Evolutionary conservation across 495 filamentous ascomycete species (phyloP).

Genomic region (Thozetella sp.): DNA sequence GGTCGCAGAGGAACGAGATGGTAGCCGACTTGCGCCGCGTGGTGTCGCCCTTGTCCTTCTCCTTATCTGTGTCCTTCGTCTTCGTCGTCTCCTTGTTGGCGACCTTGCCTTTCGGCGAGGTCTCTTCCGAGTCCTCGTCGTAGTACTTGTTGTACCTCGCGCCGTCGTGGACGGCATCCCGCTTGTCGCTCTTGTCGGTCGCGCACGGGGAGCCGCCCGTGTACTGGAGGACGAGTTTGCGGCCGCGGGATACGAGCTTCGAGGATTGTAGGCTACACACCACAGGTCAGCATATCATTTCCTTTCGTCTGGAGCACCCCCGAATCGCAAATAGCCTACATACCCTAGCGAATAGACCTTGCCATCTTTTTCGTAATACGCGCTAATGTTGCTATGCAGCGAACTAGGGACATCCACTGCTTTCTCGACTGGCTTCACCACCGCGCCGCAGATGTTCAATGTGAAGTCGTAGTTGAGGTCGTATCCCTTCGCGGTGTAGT

Average conservation of each 20-base stretch:
- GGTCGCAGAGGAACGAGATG: slow-evolving; percentile 93
- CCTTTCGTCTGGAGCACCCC: background rate
- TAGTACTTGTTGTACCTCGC: slow-evolving; percentile 33
- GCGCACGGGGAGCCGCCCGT: slow-evolving; percentile 84
- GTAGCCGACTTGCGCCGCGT: slow-evolving; percentile 78
- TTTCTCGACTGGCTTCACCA: slow-evolving; percentile 74
- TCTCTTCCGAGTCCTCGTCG: slow-evolving; percentile 3
- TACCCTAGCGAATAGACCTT: slow-evolving; percentile 87
- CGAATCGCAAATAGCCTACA: slow-evolving; percentile 18
- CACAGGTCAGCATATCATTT: slow-evolving; percentile 9
- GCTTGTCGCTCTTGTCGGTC: slow-evolving; percentile 20
- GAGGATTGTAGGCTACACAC: slow-evolving; percentile 64
- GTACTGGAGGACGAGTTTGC: slow-evolving; percentile 91
- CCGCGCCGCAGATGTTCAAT: slow-evolving; percentile 88
- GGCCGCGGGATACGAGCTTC: slow-evolving; percentile 75
- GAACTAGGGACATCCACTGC: slow-evolving; percentile 67
- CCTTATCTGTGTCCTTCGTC: slow-evolving; percentile 28
- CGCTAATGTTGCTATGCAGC: slow-evolving; percentile 81
- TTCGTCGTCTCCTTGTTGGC: slow-evolving; percentile 35
- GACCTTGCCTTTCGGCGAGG: slow-evolving; percentile 5
- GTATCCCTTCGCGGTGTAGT: slow-evolving; percentile 82
- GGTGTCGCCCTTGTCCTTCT: slow-evolving; percentile 38
- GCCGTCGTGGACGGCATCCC: slow-evolving; percentile 29
- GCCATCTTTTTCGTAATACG: slow-evolving; percentile 77
- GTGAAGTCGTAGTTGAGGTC: slow-evolving; percentile 93